Percentiles rank a stretch among this genome's conserved stretches.
Conservation (phyloP, 257 asterid genomes). For the Leonotis leonurus region DNA sequence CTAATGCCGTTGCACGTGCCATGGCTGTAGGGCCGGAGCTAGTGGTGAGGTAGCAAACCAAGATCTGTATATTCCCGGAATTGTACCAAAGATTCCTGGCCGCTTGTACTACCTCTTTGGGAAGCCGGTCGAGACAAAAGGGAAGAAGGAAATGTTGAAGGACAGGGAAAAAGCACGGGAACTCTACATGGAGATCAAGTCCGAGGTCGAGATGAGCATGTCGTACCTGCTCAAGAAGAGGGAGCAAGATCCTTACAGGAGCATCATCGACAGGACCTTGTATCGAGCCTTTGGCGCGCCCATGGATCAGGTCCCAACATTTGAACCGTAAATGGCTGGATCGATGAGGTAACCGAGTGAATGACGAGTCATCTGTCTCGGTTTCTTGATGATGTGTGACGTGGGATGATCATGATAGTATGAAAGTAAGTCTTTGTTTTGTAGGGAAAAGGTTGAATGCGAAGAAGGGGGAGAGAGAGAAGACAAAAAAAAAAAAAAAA, state of each 20-base stretch:
- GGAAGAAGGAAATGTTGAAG: conserved; percentile 49
- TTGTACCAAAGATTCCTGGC: conserved; percentile 86
- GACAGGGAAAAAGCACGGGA: conserved; percentile 62
- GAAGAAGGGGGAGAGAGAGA: no score
- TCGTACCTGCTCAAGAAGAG: conserved; percentile 63
- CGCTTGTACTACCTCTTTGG: conserved; percentile 80
- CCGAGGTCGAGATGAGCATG: conserved; percentile 55
- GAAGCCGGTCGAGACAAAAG: conserved; percentile 71
- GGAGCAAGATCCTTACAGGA: conserved; percentile 78
- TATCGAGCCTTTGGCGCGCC: conserved; percentile 49
- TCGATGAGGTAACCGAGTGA: no score
- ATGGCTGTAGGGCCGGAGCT: conserved; percentile 39
- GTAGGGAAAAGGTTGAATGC: no score
- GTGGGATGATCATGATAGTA: no score
- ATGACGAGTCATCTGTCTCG: no score
- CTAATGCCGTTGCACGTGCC: background rate
- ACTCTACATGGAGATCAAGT: conserved; percentile 59
- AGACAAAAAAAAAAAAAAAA: no score
- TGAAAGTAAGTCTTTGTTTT: no score
- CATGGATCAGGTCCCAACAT: conserved; percentile 57
- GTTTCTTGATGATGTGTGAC: no score
- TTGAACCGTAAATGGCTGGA: conserved; percentile 63
- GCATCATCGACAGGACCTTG: conserved; percentile 47
- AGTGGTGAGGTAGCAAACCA: conserved; percentile 77
- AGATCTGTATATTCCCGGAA: conserved; percentile 43